Evolutionary conservation across 331 rosid genomes (phyloP).

Genomic region (Acacia pycnantha): DNA sequence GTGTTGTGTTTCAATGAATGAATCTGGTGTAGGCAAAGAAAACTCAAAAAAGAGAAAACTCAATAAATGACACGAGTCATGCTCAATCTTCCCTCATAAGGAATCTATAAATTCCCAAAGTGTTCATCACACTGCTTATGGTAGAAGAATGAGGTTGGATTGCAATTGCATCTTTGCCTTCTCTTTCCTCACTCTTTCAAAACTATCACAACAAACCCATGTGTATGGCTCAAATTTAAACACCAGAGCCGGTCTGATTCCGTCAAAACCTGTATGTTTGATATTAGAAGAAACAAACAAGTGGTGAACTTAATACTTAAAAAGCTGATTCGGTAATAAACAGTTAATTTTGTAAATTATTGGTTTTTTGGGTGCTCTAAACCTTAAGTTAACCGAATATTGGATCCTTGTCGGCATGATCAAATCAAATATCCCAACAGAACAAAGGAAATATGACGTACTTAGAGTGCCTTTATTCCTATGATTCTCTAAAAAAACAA

Average conservation of each 20-base stretch:
- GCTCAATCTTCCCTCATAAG: too few species aligned
- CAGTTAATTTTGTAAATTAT: neutral
- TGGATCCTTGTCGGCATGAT: slow-evolving; percentile 22
- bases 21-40: neutral
- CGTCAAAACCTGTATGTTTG: too few species aligned
- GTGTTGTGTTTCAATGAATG: neutral
- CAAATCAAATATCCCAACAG: neutral
- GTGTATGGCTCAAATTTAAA: too few species aligned
- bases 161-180: slow-evolving; percentile 16
- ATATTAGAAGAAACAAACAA: neutral
- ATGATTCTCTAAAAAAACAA: neutral
- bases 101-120: too few species aligned
- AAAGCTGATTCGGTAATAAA: neutral
- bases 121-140: neutral
- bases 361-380: neutral
- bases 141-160: neutral
- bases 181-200: too few species aligned
- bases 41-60: neutral
- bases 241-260: too few species aligned
- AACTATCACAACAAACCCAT: too few species aligned
- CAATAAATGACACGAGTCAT: too few species aligned
- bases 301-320: neutral
- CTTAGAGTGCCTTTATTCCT: neutral
- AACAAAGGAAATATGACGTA: slow-evolving; percentile 14
- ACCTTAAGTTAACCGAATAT: neutral